Evolutionary conservation across 306 rosid species (phyloP).

Genomic region (Benincasa hispida): DNA sequence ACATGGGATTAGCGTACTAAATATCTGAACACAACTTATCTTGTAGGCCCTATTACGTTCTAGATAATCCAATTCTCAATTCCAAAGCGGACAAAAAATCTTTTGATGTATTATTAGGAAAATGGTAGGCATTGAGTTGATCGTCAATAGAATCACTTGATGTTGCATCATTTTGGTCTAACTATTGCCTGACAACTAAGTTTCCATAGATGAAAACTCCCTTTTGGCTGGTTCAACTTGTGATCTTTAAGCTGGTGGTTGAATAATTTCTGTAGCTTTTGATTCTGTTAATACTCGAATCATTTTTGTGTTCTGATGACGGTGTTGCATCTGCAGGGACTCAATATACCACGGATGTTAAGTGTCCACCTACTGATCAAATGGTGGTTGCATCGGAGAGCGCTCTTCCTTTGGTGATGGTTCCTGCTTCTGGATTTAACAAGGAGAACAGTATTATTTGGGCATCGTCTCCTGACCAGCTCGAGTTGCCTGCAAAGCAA

Average conservation of each 20-base stretch:
- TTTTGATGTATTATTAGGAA: background rate
- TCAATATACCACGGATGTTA: constrained; percentile 37
- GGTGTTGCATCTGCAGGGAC: constrained; percentile 25
- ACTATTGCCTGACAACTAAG: background rate
- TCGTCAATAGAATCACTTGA: background rate
- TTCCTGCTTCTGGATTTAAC: constrained; percentile 57
- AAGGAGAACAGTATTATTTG: constrained; percentile 74
- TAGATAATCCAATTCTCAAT: background rate
- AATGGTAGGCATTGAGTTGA: background rate
- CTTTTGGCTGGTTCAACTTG: background rate
- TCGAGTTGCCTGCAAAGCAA: constrained; percentile 70
- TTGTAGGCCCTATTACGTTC: background rate
- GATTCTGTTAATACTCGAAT: background rate
- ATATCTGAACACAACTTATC: background rate
- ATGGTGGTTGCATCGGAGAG: constrained; percentile 41
- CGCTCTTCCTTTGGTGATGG: constrained; percentile 66
- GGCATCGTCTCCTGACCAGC: constrained; percentile 82
- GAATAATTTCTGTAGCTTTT: background rate
- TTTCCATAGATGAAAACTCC: background rate
- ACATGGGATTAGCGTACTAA: background rate
- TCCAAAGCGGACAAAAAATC: background rate
- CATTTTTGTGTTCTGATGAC: background rate
- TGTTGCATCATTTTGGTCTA: background rate
- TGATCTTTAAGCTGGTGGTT: background rate
- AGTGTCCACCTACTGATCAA: constrained; percentile 52